Evolutionary conservation across 164 flowering plant species (phyloP).

Genomic region (Tetrastigma voinierianum): DNA sequence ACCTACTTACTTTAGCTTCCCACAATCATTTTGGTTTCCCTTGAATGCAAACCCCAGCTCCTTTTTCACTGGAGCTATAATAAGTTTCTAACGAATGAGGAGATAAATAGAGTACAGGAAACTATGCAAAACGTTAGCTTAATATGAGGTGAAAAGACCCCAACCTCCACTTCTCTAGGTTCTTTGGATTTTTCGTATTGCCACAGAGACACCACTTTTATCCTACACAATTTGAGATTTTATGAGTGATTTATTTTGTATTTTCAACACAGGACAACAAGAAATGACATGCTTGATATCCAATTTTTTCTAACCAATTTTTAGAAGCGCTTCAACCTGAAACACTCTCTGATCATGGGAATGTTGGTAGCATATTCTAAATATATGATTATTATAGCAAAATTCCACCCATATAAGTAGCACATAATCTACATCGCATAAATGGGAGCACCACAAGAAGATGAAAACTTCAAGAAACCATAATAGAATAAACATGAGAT

Average conservation of each 20-base stretch:
- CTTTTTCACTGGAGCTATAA: slow-evolving; percentile 77
- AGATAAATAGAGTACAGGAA: too few species aligned
- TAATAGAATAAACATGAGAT: neutral
- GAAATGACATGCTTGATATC: too few species aligned
- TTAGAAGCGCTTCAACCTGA: too few species aligned
- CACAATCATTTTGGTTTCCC: slow-evolving; percentile 75
- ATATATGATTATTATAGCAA: neutral
- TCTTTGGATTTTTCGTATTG: slow-evolving; percentile 71
- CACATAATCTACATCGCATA: neutral
- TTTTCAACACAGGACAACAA: too few species aligned
- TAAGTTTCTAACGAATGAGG: slow-evolving; percentile 61
- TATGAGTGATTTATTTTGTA: too few species aligned
- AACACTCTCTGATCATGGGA: too few species aligned
- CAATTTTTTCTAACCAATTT: too few species aligned
- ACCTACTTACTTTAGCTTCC: slow-evolving; percentile 95
- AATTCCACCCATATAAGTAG: neutral
- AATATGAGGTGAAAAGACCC: neutral
- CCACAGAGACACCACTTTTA: slow-evolving; percentile 70
- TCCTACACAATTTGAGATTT: slow-evolving; percentile 36
- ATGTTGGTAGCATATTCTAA: too few species aligned
- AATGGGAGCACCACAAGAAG: neutral
- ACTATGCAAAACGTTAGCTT: too few species aligned
- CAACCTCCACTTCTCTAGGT: slow-evolving; percentile 84
- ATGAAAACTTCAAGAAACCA: neutral
- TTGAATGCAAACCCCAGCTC: slow-evolving; percentile 93